Conservation (phyloP, 495 filamentous ascomycete genomes). For the Acidiella bohemica region DNA sequence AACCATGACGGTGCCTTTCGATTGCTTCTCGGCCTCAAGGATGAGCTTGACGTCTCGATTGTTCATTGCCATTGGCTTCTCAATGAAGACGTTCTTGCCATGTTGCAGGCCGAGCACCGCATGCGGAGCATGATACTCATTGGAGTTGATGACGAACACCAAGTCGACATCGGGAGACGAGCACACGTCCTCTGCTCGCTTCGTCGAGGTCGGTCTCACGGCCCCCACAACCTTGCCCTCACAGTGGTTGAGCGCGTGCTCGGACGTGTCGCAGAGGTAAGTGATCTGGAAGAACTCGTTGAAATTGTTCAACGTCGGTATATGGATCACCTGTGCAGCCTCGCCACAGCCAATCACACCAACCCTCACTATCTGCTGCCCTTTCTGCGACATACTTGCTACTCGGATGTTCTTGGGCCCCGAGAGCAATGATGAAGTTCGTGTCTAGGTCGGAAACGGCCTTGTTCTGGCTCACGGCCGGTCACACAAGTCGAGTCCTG, state of each 20-base stretch:
- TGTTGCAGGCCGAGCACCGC: slow-evolving; percentile 37
- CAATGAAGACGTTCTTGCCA: slow-evolving; percentile 42
- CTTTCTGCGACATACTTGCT: no score
- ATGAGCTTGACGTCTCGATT: slow-evolving; percentile 31
- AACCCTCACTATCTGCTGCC: slow-evolving; percentile 4
- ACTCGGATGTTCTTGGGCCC: no score
- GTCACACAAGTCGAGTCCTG: no score
- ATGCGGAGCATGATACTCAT: slow-evolving; percentile 38
- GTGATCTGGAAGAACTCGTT: slow-evolving; percentile 29
- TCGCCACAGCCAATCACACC: slow-evolving; percentile 24
- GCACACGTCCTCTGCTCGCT: slow-evolving; percentile 22
- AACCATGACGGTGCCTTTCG: slow-evolving; percentile 36
- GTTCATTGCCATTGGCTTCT: slow-evolving; percentile 40
- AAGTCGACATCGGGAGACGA: slow-evolving; percentile 33
- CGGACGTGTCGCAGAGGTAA: slow-evolving; percentile 34
- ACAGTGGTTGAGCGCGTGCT: slow-evolving; percentile 17
- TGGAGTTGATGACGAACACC: slow-evolving; percentile 35
- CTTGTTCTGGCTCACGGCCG: no score
- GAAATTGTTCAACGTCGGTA: slow-evolving; percentile 36
- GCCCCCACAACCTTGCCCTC: slow-evolving; percentile 4
- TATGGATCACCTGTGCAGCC: slow-evolving; percentile 38
- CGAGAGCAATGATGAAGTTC: no score
- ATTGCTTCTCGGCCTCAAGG: slow-evolving; percentile 30
- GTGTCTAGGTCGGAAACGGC: no score
- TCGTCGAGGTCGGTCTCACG: slow-evolving; percentile 19